Evolutionary conservation across 768 basidiomycete genomes (phyloP), one percentile per base, ranked within the genome.

Genomic region (Coprinopsis strossmayeri): DNA sequence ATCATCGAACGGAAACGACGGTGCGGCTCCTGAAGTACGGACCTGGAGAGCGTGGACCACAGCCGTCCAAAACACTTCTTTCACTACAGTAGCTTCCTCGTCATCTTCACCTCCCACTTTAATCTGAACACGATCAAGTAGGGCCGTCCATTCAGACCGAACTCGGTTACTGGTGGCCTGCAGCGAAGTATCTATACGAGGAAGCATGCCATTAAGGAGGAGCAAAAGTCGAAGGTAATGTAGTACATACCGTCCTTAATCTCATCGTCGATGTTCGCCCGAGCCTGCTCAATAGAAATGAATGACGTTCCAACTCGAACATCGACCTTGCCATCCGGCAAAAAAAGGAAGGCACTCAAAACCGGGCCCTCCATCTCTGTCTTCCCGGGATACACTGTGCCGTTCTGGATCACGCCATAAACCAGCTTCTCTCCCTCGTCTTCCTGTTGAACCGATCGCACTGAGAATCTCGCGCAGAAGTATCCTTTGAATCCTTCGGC

Each of bases 221-320:
- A 23, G 48, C 21, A 32, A 25, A 11, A 23, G 25, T 17, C 20
- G 46, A 28, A 37, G 20, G 27, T n/a, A n/a, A n/a, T n/a, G n/a
- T n/a, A n/a, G n/a, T n/a, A n/a, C n/a, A 24, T 27, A 37, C 61
- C 53, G 7, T 18, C 37, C 0, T 64, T 64, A 20, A 63, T 56
- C 45, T 67, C 66, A 1, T 49, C 64, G 23, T 76, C 74, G 46
- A 81, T 53, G 53, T 79, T 79, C 49, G 59, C 55, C 30, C 75
- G 62, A 0, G 84, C 84, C 51, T 87, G 85, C 2, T 82, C 79
- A 5, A 80, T 65, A 1, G 82, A 85, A 49, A 89, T 84, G 60
- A 87, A 87, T 3, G 85, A 87, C 2, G 84, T 82, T 2, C 83
- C 84, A 1, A 89, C 68, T 10, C 81, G 69, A 5, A 84, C 75